Percentiles rank a stretch among this genome's conserved stretches.
Evolutionary conservation across 257 asterid species (phyloP).

Genomic region (Leonotis leonurus): DNA sequence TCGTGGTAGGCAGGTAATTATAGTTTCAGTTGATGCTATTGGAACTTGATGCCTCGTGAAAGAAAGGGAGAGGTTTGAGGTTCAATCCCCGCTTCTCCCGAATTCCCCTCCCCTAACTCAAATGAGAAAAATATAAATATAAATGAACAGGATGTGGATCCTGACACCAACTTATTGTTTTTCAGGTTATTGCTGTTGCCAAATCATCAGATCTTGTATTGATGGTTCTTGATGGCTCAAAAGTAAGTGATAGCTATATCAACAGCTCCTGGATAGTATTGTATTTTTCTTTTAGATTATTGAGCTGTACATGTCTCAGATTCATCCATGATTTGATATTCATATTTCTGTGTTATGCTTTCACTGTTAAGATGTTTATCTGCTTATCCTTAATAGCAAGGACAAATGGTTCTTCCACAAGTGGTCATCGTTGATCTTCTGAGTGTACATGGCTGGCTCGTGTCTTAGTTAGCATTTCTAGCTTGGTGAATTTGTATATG

Average conservation of each 20-base stretch:
- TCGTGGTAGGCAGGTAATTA: conserved; percentile 93
- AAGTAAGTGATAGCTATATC: conserved; percentile 27
- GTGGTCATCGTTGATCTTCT: not conserved
- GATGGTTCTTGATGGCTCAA: conserved; percentile 54
- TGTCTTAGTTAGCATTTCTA: not conserved
- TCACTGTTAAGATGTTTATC: not conserved
- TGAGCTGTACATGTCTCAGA: not conserved
- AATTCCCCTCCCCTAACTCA: not conserved
- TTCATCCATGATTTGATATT: not conserved
- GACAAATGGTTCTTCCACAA: not conserved
- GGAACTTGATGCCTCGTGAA: not conserved
- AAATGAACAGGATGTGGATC: not conserved
- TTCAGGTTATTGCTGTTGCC: conserved; percentile 93
- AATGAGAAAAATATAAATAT: not conserved
- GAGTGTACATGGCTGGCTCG: not conserved
- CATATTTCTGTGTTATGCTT: not conserved
- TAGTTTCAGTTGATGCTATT: conserved; percentile 4
- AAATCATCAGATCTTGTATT: conserved; percentile 93
- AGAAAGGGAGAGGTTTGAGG: not conserved
- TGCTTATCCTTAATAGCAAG: not conserved
- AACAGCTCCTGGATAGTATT: not conserved
- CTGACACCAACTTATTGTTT: conserved; percentile 22
- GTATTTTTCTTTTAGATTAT: not conserved
- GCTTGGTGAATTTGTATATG: not conserved
- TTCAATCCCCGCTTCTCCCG: not conserved